Conservation (phyloP, 2,329 filamentous ascomycete genomes). For the Xylaria sp. region DNA sequence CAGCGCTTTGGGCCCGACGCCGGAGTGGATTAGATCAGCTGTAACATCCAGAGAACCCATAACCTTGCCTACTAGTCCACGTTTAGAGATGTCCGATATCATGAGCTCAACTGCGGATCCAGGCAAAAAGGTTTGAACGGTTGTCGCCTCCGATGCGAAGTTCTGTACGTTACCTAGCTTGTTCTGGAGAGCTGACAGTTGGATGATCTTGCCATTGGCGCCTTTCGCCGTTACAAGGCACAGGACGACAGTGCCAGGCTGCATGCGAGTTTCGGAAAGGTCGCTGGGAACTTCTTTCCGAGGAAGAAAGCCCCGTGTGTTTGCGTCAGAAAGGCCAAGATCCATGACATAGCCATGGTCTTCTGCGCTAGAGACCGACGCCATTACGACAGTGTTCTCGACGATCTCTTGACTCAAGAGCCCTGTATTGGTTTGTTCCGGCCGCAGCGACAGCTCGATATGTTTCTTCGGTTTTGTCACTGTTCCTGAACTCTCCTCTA, state of each 20-base stretch:
- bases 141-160: slow-evolving; percentile 79
- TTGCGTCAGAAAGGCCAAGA: slow-evolving; percentile 75
- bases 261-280: slow-evolving; percentile 73
- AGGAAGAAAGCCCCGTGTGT: slow-evolving; percentile 83
- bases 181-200: slow-evolving; percentile 80
- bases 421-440: slow-evolving; percentile 80
- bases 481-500: slow-evolving; percentile 67
- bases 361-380: slow-evolving; percentile 89
- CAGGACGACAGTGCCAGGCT: slow-evolving; percentile 86
- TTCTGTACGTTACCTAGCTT: slow-evolving; percentile 75
- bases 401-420: slow-evolving; percentile 79
- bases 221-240: slow-evolving; percentile 82
- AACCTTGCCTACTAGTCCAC: slow-evolving; percentile 88
- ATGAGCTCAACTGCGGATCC: slow-evolving; percentile 91
- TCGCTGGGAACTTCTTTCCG: slow-evolving; percentile 80
- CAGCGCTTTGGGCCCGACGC: slow-evolving; percentile 73
- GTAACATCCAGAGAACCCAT: slow-evolving; percentile 93
- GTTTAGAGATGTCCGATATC: slow-evolving; percentile 77
- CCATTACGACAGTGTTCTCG: slow-evolving; percentile 82
- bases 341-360: slow-evolving; percentile 97
- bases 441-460: slow-evolving; percentile 88
- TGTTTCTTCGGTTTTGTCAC: slow-evolving; percentile 76
- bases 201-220: slow-evolving; percentile 83
- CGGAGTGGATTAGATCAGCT: slow-evolving; percentile 90
- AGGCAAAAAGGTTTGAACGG: slow-evolving; percentile 89